phyloP scores from a whole-genome alignment of 306 rosid genomes.

The Sphenostylis stenocarpa region DNA sequence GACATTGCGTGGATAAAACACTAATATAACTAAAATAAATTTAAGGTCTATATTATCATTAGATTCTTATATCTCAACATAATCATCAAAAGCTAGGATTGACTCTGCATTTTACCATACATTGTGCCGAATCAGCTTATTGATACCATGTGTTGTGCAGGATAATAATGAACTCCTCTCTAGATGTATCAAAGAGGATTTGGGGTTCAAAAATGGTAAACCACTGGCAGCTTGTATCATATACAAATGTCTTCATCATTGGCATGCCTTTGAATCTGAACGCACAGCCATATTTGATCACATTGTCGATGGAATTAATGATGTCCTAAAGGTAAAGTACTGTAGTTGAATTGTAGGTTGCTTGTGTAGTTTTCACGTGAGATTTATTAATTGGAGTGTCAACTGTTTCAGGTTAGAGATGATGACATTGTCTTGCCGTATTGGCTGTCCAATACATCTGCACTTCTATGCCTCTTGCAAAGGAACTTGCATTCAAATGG shows the following conservation, averaged over 20 bases:
- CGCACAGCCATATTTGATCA: constrained; percentile 82
- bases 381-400: background rate
- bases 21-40: background rate
- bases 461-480: constrained; percentile 82
- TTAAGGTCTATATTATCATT: background rate
- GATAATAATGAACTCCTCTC: constrained; percentile 80
- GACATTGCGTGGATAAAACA: background rate
- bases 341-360: background rate
- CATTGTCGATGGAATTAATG: constrained; percentile 82
- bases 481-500: constrained; percentile 75
- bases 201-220: constrained; percentile 76
- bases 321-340: constrained; percentile 59
- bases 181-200: constrained; percentile 72
- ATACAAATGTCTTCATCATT: constrained; percentile 84
- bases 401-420: constrained; percentile 67
- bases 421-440: constrained; percentile 65
- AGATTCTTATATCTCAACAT: background rate
- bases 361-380: background rate
- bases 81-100: background rate
- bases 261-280: constrained; percentile 95
- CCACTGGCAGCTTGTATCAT: constrained; percentile 81
- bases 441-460: constrained; percentile 91
- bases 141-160: constrained; percentile 42
- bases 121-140: background rate
- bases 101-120: background rate